A percentile compares a stretch with the other conserved stretches of the same genome.
phyloP scores from a whole-genome alignment of 176 grass and related monocot species.

The Neostapfia colusana region DNA sequence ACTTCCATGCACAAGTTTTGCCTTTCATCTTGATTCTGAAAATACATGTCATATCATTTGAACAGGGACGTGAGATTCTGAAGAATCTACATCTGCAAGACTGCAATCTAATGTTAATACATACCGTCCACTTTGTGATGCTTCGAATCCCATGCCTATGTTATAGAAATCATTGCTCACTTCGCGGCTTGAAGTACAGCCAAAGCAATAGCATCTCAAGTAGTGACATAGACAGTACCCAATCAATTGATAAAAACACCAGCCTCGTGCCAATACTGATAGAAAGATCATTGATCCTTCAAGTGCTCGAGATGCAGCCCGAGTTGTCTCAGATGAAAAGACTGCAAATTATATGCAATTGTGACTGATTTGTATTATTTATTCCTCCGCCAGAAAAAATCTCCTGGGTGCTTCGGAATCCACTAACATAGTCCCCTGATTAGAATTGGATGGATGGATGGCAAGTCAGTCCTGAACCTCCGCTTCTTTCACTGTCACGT shows the following conservation, averaged over 20 bases:
- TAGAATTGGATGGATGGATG: too few species aligned
- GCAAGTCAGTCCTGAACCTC: too few species aligned
- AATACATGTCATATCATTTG: constrained; percentile 26
- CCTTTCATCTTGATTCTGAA: constrained; percentile 40
- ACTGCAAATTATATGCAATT: not conserved
- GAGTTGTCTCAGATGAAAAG: constrained; percentile 23
- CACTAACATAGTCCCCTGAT: too few species aligned
- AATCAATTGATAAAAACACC: constrained; percentile 62
- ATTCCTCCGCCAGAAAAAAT: too few species aligned
- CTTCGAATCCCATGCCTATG: constrained; percentile 32
- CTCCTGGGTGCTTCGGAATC: too few species aligned
- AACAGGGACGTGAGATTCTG: constrained; percentile 81
- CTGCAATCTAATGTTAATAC: constrained; percentile 74
- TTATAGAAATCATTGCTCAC: constrained; percentile 50
- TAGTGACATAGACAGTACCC: constrained; percentile 73
- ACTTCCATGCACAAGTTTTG: constrained; percentile 4
- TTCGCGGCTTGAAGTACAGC: constrained; percentile 61
- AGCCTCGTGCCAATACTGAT: constrained; percentile 40
- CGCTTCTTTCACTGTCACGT: too few species aligned
- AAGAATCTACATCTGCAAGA: constrained; percentile 52
- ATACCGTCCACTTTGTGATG: constrained; percentile 50
- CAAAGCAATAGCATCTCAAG: constrained; percentile 74
- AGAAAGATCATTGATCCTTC: constrained; percentile 30
- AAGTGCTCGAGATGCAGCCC: constrained; percentile 19
- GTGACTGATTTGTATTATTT: not conserved